These are phyloP conservation scores for Candida awuae DNA, from an alignment of 805 yeast species.

Conservation along the genomic window DNA sequence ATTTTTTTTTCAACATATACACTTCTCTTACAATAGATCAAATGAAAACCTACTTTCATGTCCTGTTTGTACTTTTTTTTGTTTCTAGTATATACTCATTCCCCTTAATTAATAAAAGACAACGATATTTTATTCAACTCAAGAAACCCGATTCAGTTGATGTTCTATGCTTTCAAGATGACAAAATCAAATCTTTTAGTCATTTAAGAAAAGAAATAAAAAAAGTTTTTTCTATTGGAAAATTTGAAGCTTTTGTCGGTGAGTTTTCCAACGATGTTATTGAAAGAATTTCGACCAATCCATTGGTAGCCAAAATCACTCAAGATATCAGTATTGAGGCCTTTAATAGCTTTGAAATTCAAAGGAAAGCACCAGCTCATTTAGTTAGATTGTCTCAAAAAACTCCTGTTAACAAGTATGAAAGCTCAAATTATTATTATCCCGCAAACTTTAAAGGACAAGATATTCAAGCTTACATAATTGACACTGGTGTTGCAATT, in stretches of 20 bases:
- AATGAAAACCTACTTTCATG: background rate
- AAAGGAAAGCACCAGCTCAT: conserved; percentile 40
- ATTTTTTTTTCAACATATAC: too few species aligned
- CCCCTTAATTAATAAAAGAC: conserved; percentile 11
- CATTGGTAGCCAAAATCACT: conserved; percentile 58
- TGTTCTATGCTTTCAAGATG: conserved; percentile 38
- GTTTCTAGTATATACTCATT: conserved; percentile 2
- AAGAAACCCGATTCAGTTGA: conserved; percentile 43
- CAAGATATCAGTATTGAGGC: conserved; percentile 59
- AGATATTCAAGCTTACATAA: conserved; percentile 63
- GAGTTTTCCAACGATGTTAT: conserved; percentile 42
- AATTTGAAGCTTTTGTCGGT: conserved; percentile 64
- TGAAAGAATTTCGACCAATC: conserved; percentile 44
- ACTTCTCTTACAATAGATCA: too few species aligned
- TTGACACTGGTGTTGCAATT: conserved; percentile 74
- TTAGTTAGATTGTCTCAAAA: conserved; percentile 55
- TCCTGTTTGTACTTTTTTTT: conserved; percentile 1
- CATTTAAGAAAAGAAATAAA: conserved; percentile 42
- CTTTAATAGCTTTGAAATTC: conserved; percentile 34
- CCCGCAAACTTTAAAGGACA: conserved; percentile 42
- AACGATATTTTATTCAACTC: conserved; percentile 42
- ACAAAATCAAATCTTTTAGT: conserved; percentile 26
- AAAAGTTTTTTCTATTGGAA: conserved; percentile 56
- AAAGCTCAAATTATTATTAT: conserved; percentile 39
- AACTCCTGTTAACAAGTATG: conserved; percentile 19